Evolutionary conservation across 208 protist species (phyloP).

Genomic region (Porcisia deanei): DNA sequence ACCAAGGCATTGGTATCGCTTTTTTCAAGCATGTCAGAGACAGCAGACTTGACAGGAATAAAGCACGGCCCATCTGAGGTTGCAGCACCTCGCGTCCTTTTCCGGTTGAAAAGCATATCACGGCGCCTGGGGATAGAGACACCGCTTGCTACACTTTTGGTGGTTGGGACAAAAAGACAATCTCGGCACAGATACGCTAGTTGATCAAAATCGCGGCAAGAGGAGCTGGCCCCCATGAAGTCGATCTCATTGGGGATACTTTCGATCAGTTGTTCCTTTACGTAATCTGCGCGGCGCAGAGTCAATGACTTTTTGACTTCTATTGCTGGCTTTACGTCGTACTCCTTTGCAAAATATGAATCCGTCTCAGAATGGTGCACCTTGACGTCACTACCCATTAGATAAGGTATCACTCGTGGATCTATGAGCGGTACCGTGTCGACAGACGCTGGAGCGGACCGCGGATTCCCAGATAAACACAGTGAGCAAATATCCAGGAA

Average conservation of each 20-base stretch:
- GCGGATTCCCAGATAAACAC: conserved; percentile 46
- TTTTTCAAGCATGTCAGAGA: conserved; percentile 29
- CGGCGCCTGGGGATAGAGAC: conserved; percentile 10
- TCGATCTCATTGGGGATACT: conserved; percentile 63
- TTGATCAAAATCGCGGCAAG: conserved; percentile 76
- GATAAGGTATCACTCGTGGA: conserved; percentile 32
- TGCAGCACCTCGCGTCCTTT: conserved; percentile 28
- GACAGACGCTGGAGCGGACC: conserved; percentile 28
- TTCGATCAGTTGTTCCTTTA: conserved; percentile 38
- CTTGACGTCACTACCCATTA: conserved; percentile 13
- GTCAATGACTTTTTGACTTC: conserved; percentile 24
- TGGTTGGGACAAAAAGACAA: conserved; percentile 41
- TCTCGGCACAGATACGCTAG: conserved; percentile 64
- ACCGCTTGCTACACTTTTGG: conserved; percentile 7
- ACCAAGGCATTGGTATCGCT: conserved; percentile 5
- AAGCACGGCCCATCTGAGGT: conserved; percentile 36
- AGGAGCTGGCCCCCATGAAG: conserved; percentile 54
- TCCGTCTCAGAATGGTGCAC: background rate
- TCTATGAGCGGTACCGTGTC: conserved; percentile 69
- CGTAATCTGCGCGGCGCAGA: conserved; percentile 12
- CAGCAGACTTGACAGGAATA: conserved; percentile 26
- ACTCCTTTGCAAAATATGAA: background rate
- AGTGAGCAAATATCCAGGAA: conserved; percentile 56
- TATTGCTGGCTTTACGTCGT: background rate
- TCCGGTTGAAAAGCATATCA: conserved; percentile 54